Percentiles rank a stretch among this genome's conserved stretches.
Conservation (phyloP, 2,329 filamentous ascomycete species). For the Claviceps lovelessii region DNA sequence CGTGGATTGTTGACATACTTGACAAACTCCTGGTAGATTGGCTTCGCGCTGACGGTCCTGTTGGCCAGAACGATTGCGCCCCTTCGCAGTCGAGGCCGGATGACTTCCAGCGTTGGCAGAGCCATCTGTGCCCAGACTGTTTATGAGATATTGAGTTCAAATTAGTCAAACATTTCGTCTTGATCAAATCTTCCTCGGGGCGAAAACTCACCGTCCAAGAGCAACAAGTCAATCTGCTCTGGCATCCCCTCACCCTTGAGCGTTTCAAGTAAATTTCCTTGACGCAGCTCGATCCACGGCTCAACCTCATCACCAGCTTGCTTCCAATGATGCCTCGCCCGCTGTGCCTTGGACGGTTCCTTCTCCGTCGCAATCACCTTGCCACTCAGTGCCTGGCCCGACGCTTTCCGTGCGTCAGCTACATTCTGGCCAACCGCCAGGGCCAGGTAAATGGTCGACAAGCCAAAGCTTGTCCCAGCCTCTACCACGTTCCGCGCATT, state of each 20-base stretch:
- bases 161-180: not conserved
- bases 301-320: constrained; percentile 33
- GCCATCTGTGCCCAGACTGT: constrained; percentile 42
- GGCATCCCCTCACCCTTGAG: constrained; percentile 27
- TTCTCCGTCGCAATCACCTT: constrained; percentile 46
- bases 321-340: constrained; percentile 39
- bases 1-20: constrained; percentile 28
- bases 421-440: constrained; percentile 39
- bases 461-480: constrained; percentile 46
- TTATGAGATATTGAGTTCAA: not conserved
- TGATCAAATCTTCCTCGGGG: not conserved
- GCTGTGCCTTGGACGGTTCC: constrained; percentile 36
- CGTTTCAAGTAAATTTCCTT: constrained; percentile 43
- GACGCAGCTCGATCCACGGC: constrained; percentile 38
- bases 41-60: constrained; percentile 24
- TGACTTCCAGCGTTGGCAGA: constrained; percentile 33
- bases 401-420: constrained; percentile 1
- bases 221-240: constrained; percentile 37
- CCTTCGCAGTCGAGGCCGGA: constrained; percentile 28
- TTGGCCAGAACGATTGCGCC: constrained; percentile 37
- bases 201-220: constrained; percentile 43
- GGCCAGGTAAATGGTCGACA: constrained; percentile 48
- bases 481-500: constrained; percentile 40
- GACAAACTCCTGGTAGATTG: constrained; percentile 32
- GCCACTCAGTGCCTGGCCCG: constrained; percentile 7